Base-by-base conservation (phyloP, 176 grass and related monocot species). In the Oryza australiensis region DNA sequence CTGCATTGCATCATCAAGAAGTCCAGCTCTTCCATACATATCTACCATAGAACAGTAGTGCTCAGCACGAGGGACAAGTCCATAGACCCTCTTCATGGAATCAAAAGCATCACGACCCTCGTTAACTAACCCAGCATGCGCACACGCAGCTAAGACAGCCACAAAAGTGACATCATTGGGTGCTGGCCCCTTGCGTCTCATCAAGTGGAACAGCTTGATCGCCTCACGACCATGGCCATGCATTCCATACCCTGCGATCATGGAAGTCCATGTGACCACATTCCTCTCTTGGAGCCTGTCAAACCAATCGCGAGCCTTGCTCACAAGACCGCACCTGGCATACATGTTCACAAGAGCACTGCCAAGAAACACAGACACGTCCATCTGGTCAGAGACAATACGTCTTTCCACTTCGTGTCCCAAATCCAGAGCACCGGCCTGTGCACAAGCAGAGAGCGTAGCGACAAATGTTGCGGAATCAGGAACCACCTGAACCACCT, bases 141-240 rank as follows among this genome's bases (percentile, higher is more conserved):
- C 90, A 76, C 94, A 97, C 6, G 92, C 94, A 55, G 92, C 87
- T 68, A 97, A 80, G 59, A 86, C 77, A 9, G 92, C 86, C 55
- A 98, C 48, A 86, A 94, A 94, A n/a, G 92, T 93, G 66, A 98
- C 90, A 79, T 94, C 86, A 40, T 97, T 97, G 23, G 92, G 95
- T 66, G 33, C 15, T 15, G 73, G 80, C 32, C 86, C 84, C 34
- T 88, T 74, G 1, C 1, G 64, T 51, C 53, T 82, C 90, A 98
- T 98, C 59, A 71, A 38, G 30, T 80, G 27, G 63, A 94, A 98
- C 23, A 94, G 66, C 11, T 89, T 73, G 55, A 94, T 76, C 41
- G 88, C 90, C 84, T 91, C 83, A 4, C 42, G 26, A 3, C 88
- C 94, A 78, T 92, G 60, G 40, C 92, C 92, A 10, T 94, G 92